Base-by-base conservation (phyloP, 495 filamentous ascomycete species). In the Neurospora tetrasperma region DNA sequence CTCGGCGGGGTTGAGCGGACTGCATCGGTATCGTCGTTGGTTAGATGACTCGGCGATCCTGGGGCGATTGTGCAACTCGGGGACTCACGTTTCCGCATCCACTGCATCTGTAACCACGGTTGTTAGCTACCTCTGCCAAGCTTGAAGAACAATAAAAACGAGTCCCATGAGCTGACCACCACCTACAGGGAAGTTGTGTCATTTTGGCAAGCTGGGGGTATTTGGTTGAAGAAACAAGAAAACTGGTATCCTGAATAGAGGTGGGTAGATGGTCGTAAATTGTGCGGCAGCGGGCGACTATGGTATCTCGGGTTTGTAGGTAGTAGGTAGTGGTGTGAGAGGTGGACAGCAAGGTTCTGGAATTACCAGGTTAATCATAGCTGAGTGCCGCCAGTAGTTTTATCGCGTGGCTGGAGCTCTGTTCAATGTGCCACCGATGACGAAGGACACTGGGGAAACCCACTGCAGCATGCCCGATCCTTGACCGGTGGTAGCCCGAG, bases 61-160 rank as follows among this genome's bases (percentile, higher is more conserved):
- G 9, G 38, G n/a, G 27, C 41, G 68, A 69, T n/a, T 5, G 27
- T n/a, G 18, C 42, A 31, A 69, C 59, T 42, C 39, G 27, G 5
- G 16, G 39, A 73, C 82, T 80, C 78, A 97, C 94, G 92, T 96
- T 85, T 99, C 96, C 74, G 94, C 96, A 85, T 99, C 96, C 70
- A 94, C 94, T 78, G 96, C 96, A 86, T 98, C 96, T 99, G 82
- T 42, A 71, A 73, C 48, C 44, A 69, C 71, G 66, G 71, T 71
- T 71, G 59, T 78, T 74, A 79, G 72, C 46, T 20, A 20, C 68
- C 23, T 31, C 23, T 31, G 20, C 14, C 42, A 59, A 40, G 27
- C 35, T 5, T 23, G 41, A 20, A 75, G 74, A 66, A 66, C 54
- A 66, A 66, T 66, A 23, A 18, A 66, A 66, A 66, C 27, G 18